Percentiles rank a stretch among this genome's conserved stretches.
Evolutionary conservation across 139 green algal species (phyloP).

Genomic region (Eudorina sp.): DNA sequence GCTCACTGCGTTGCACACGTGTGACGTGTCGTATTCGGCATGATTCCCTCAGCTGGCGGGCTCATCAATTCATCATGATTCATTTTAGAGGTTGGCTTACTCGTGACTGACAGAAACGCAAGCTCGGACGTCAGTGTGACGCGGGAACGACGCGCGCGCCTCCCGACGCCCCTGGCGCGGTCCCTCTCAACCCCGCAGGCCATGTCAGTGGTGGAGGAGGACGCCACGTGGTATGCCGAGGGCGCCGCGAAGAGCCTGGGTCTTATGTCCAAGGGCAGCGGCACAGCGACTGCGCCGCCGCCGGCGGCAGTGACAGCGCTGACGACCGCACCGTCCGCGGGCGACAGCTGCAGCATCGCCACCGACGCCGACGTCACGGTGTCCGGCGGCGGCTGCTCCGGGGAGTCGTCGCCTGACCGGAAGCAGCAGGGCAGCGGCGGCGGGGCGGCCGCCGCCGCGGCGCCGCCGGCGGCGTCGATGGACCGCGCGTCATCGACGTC

Average conservation of each 20-base stretch:
- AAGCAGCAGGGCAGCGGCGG: neutral
- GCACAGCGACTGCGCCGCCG: neutral
- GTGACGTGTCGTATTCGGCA: no score
- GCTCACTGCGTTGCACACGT: no score
- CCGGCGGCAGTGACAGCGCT: neutral
- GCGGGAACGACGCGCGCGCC: no score
- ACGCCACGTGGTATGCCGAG: neutral
- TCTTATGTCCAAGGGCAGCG: neutral
- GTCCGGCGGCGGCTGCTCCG: neutral
- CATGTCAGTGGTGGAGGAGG: slow-evolving; percentile 55
- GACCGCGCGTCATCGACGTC: no score
- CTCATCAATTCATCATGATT: no score
- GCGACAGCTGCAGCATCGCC: neutral
- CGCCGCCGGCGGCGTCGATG: neutral
- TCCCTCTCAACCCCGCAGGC: no score
- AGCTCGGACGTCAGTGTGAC: no score
- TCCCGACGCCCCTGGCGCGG: no score
- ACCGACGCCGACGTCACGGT: neutral
- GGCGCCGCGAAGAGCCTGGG: no score
- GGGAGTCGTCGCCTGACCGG: neutral
- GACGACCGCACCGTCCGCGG: neutral
- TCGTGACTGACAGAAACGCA: no score
- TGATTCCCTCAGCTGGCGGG: no score
- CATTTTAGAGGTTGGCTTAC: no score
- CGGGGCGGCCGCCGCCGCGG: neutral